Evolutionary conservation across 2,329 filamentous ascomycete species (phyloP), one percentile per base, ranked within the genome.

Genomic region (Beauveria varroae): DNA sequence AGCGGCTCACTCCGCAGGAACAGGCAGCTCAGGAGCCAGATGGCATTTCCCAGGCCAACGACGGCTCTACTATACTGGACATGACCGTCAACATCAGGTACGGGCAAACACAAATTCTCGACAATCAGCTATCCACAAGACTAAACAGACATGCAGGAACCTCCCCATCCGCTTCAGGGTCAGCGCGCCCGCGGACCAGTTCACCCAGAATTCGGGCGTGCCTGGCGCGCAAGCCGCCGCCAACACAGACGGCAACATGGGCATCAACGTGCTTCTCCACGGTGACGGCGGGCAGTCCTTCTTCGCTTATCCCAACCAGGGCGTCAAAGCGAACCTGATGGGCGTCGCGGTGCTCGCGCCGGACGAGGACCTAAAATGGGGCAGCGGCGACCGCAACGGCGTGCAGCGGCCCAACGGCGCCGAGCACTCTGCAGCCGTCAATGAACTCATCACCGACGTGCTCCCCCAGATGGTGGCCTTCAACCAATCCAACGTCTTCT

Each of bases 261-360:
- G 81, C 55, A 73, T 83, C 7, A 85, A 85, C 65, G 78, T 86
- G 16, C 76, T 86, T 41, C 76, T 86, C 3, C 83, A 86, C 68
- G 82, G 82, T 55, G 83, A 86, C 67, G 82, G 83, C 47, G 83
- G 83, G 7, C 79, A 83, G 66, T 82, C 79, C 14, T 84, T 83
- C 75, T 81, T 82, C 70, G 80, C 81, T 67, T 81, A 83, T 71
- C 81, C 81, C 41, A 83, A 83, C 69, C 79, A 83, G 65, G 77
- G 75, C 20, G 78, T 83, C 12, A 78, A 79, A 60, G 68, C 72
- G 56, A 78, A 78, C 64, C 76, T 81, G 37, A 80, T 81, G 69
- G 81, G 81, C 63, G 79, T 82, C 10, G 80, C 74, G 9, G 71
- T 83, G 1, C 77, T 85, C 14, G 80, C 83, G 0, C 83, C 83